Percentiles rank a stretch among this genome's conserved stretches.
phyloP scores from a whole-genome alignment of 768 basidiomycete genomes.

The Termitomyces sp. region DNA sequence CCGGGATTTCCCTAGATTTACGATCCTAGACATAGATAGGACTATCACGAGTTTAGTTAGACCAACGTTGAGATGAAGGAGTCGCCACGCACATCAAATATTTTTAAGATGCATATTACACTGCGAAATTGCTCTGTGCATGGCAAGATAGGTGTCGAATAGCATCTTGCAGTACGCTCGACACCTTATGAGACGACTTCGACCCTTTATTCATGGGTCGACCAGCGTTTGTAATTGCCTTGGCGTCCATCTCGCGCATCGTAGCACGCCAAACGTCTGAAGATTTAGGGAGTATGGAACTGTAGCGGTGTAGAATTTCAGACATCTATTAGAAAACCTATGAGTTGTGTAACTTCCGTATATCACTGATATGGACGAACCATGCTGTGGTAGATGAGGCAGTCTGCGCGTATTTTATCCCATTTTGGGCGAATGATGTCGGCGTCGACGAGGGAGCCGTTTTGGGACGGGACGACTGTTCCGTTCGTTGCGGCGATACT shows the following conservation, averaged over 20 bases:
- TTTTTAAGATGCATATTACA: not conserved
- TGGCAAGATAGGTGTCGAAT: conserved; percentile 12
- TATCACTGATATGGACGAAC: conserved; percentile 1
- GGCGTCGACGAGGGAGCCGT: not conserved
- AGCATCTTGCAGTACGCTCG: conserved; percentile 10
- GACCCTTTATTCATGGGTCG: not conserved
- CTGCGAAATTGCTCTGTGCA: conserved; percentile 4
- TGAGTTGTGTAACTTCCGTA: not conserved
- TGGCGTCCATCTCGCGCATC: not conserved
- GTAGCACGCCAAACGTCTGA: conserved; percentile 5
- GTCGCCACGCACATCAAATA: too few relatives aligned
- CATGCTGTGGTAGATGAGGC: conserved; percentile 13
- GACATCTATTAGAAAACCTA: conserved; percentile 4
- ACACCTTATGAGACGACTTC: conserved; percentile 2
- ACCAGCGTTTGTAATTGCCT: not conserved
- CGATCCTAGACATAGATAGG: too few relatives aligned
- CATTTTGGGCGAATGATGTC: conserved; percentile 8
- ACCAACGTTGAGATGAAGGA: too few relatives aligned
- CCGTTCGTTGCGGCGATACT: conserved; percentile 8
- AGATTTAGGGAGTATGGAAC: conserved; percentile 7
- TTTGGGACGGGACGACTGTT: conserved; percentile 5
- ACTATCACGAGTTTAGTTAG: too few relatives aligned
- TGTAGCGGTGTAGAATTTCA: conserved; percentile 9
- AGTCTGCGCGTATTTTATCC: conserved; percentile 10
- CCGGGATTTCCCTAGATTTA: too few relatives aligned